Base-by-base conservation (phyloP, 2,329 filamentous ascomycete species). In the Xylariaceae sp. region DNA sequence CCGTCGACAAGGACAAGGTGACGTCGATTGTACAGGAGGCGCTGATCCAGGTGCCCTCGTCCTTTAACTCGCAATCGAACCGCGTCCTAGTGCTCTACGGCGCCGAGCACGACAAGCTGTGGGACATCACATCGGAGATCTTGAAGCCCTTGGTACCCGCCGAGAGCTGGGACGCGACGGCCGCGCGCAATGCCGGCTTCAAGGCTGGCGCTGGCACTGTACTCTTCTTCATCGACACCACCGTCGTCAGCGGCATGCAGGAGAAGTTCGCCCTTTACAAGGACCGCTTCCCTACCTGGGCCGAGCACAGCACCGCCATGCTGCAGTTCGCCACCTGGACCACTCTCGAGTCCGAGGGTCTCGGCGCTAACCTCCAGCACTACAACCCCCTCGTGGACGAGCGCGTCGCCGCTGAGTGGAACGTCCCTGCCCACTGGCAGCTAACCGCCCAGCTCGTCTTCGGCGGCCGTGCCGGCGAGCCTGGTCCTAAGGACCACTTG, bases 281-380 rank as follows among this genome's bases (percentile, higher is more conserved):
- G 63, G 89, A 94, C 73, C 86, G 88, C 67, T 96, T 96, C 82
- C 86, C 87, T 60, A 71, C 73, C 67, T 96, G 91, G 90, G 86
- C 87, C 55, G 79, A 83, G 62, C 91, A 96, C 77, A 87, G 87
- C 62, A 84, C 83, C 73, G 93, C 84, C 74, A 96, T 96, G 86
- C 84, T 91, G 70, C 90, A 96, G 80, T 89, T 85, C 76, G 80
- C 86, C 64, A 73, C 92, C 65, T 96, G 92, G 92, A 88, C 87
- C 16, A 90, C 88, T 3, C 85, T 96, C 55, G 90, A 93, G 78
- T 82, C 87, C 59, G 91, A 95, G 73, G 92, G 92, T 26, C 84
- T 96, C 54, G 92, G 92, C 64, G 90, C 88, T 72, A 96, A 93
- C 82, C 82, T 96, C 50, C 92, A 96, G 82, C 92, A 96, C 80